Percentiles rank a stretch among this genome's conserved stretches.
These are phyloP conservation scores for Zymoseptoria passerinii DNA, from an alignment of 2,329 filamentous ascomycete species.

Conservation along the genomic window DNA sequence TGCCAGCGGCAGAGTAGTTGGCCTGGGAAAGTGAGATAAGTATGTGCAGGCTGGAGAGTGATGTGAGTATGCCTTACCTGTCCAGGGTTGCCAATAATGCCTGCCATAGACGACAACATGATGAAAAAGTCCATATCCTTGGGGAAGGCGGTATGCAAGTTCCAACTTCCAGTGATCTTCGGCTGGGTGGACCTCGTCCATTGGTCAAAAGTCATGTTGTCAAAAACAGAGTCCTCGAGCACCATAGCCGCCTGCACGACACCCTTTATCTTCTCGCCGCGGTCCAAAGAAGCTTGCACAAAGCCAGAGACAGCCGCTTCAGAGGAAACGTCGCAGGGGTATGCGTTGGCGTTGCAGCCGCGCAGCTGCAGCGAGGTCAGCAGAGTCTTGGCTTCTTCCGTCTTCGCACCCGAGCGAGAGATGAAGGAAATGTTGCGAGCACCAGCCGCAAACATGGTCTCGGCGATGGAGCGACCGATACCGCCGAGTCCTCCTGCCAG, in stretches of 20 bases:
- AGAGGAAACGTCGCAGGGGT: neutral
- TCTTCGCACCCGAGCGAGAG: neutral
- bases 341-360: neutral
- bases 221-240: constrained; percentile 17
- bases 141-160: constrained; percentile 17
- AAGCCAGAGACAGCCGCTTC: neutral
- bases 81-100: constrained; percentile 17
- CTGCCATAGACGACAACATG: constrained; percentile 19
- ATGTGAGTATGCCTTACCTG: neutral
- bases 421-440: neutral
- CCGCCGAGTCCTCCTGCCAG: constrained; percentile 2
- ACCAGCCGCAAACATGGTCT: neutral
- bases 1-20: constrained; percentile 19
- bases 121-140: constrained; percentile 27
- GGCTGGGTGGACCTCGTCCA: constrained; percentile 7
- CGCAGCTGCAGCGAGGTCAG: neutral
- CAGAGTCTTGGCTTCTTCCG: neutral
- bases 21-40: constrained; percentile 8
- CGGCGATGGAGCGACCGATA: constrained; percentile 1
- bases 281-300: neutral
- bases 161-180: constrained; percentile 26
- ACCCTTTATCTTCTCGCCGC: constrained; percentile 3
- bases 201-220: constrained; percentile 19
- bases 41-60: neutral
- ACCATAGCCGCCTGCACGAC: constrained; percentile 30